These are phyloP conservation scores for Eutypa lata DNA, from an alignment of 2,329 filamentous ascomycete species.

Conservation along the genomic window DNA sequence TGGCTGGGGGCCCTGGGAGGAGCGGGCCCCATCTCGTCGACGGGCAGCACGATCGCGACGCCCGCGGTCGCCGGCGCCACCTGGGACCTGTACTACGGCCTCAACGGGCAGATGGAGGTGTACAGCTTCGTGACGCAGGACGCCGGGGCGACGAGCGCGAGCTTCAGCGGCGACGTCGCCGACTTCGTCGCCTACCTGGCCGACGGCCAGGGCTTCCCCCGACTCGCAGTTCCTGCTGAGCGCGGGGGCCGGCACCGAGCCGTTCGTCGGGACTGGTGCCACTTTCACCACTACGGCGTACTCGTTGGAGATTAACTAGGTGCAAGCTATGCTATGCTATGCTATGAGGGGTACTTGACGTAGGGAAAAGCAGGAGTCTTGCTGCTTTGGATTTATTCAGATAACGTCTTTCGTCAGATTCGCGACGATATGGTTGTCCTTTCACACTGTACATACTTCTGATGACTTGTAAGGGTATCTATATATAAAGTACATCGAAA, in stretches of 20 bases:
- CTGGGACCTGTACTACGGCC: constrained; percentile 55
- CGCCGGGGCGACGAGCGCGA: constrained; percentile 36
- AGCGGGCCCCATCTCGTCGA: constrained; percentile 33
- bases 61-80: constrained; percentile 46
- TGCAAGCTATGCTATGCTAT: neutral
- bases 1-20: constrained; percentile 26
- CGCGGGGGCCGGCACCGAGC: constrained; percentile 49
- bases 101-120: constrained; percentile 46
- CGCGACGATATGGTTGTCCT: too few species aligned
- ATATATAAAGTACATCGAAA: constrained; percentile 1
- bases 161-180: constrained; percentile 51
- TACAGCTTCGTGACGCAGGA: constrained; percentile 41
- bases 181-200: constrained; percentile 52
- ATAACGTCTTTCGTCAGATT: too few species aligned
- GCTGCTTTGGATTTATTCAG: too few species aligned
- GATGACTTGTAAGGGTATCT: constrained; percentile 1
- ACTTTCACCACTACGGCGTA: constrained; percentile 34
- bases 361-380: too few species aligned
- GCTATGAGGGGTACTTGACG: neutral
- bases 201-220: constrained; percentile 38
- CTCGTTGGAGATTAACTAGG: neutral
- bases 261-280: constrained; percentile 45
- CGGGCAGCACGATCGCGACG: constrained; percentile 49
- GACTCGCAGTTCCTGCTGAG: constrained; percentile 47
- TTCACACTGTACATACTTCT: constrained; percentile 2